These are phyloP conservation scores for Didymella sp. DNA, from an alignment of 2,329 filamentous ascomycete species.

Conservation along the genomic window DNA sequence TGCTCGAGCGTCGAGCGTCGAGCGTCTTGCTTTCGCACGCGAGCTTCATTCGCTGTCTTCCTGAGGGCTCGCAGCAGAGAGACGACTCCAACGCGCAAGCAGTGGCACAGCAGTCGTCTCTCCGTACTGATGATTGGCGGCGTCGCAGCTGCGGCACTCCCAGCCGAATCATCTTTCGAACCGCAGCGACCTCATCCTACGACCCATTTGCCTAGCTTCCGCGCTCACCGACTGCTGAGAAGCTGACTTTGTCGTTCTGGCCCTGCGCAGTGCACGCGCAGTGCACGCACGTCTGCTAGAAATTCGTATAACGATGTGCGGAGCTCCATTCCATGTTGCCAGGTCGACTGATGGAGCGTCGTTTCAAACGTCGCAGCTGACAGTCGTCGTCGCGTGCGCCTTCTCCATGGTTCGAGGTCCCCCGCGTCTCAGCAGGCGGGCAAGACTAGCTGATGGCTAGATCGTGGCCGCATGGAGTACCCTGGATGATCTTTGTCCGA, in stretches of 20 bases:
- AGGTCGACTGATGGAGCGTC: constrained; percentile 11
- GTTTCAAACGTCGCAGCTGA: constrained; percentile 14
- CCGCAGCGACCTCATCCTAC: constrained; percentile 4
- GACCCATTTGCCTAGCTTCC: constrained; percentile 21
- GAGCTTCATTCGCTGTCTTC: neutral
- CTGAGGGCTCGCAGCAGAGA: constrained; percentile 10
- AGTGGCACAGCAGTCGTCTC: constrained; percentile 18
- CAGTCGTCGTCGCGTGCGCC: neutral
- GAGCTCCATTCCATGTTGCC: constrained; percentile 9
- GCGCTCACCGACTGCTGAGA: constrained; percentile 17
- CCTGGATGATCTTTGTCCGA: neutral
- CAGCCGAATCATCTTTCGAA: constrained; percentile 11
- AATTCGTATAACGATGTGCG: neutral
- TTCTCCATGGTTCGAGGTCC: constrained; percentile 3
- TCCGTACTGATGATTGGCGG: neutral
- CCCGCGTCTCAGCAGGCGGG: constrained; percentile 13
- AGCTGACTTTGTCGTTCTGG: neutral
- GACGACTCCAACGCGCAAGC: constrained; percentile 18
- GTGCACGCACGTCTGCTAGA: constrained; percentile 11
- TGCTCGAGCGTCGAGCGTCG: neutral
- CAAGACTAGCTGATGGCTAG: constrained; percentile 1
- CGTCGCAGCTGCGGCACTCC: constrained; percentile 5
- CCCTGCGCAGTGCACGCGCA: constrained; percentile 1
- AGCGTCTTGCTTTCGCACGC: neutral
- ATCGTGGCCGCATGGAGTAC: neutral